These are phyloP conservation scores for Colletotrichum lentis DNA, from an alignment of 2,329 filamentous ascomycete genomes.

Conservation along the genomic window DNA sequence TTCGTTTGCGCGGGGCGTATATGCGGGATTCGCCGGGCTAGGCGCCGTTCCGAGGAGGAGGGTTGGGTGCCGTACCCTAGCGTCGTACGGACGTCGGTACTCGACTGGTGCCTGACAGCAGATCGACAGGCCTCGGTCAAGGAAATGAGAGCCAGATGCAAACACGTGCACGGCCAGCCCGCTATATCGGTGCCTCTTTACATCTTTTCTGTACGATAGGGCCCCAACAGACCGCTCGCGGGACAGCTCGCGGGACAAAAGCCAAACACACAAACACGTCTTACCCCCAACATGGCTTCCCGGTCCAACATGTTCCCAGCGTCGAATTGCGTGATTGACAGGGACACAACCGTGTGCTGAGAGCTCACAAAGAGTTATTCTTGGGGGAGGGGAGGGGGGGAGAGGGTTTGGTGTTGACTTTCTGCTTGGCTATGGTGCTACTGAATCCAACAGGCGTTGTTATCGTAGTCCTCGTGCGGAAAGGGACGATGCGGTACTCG, in stretches of 20 bases:
- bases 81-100: neutral
- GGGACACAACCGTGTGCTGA: no score
- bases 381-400: no score
- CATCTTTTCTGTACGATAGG: neutral
- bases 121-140: neutral
- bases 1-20: neutral
- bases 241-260: neutral
- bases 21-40: no score
- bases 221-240: no score
- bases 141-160: neutral
- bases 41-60: no score
- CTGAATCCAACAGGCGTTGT: neutral
- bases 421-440: no score
- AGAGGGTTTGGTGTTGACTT: no score
- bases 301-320: neutral
- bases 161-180: neutral
- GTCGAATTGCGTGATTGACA: no score
- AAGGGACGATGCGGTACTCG: neutral
- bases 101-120: neutral
- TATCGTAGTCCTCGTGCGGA: neutral
- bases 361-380: no score
- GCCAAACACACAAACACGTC: neutral
- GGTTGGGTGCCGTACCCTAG: neutral
- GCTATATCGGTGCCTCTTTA: neutral
- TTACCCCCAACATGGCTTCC: no score